phyloP scores from a whole-genome alignment of 2,329 filamentous ascomycete species.

The Fusarium sp. region DNA sequence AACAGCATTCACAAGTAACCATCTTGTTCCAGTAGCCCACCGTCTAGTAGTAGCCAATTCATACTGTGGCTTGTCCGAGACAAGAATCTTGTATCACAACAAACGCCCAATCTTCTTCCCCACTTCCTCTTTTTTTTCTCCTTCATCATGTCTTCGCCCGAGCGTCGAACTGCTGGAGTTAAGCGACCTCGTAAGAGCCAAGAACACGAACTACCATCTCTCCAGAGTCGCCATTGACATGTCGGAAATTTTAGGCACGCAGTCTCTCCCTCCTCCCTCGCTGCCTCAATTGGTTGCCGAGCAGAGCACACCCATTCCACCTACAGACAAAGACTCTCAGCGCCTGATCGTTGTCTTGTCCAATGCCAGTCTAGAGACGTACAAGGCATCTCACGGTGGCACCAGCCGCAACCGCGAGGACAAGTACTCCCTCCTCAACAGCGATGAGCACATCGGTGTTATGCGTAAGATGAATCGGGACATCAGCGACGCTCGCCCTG shows the following conservation, averaged over 20 bases:
- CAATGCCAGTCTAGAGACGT: slow-evolving; percentile 97
- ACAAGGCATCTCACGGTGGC: slow-evolving; percentile 86
- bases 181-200: slow-evolving; percentile 59
- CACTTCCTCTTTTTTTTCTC: slow-evolving; percentile 21
- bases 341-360: slow-evolving; percentile 95
- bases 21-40: neutral
- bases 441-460: slow-evolving; percentile 98
- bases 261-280: slow-evolving; percentile 92
- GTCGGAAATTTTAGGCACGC: slow-evolving; percentile 74
- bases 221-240: slow-evolving; percentile 36
- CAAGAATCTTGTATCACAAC: slow-evolving; percentile 13
- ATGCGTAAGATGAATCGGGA: slow-evolving; percentile 99
- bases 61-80: slow-evolving; percentile 25
- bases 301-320: slow-evolving; percentile 86
- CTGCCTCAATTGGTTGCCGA: slow-evolving; percentile 94
- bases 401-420: slow-evolving; percentile 80
- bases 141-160: slow-evolving; percentile 56
- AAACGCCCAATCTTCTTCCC: slow-evolving; percentile 22
- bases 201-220: slow-evolving; percentile 5
- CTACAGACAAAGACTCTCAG: slow-evolving; percentile 90
- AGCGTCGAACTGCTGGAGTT: slow-evolving; percentile 56
- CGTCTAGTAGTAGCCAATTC: slow-evolving; percentile 4
- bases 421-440: slow-evolving; percentile 98
- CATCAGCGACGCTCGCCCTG: slow-evolving; percentile 96
- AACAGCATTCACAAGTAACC: neutral